These are phyloP conservation scores for Lactarius sp. DNA, from an alignment of 768 basidiomycete species.

Conservation along the genomic window DNA sequence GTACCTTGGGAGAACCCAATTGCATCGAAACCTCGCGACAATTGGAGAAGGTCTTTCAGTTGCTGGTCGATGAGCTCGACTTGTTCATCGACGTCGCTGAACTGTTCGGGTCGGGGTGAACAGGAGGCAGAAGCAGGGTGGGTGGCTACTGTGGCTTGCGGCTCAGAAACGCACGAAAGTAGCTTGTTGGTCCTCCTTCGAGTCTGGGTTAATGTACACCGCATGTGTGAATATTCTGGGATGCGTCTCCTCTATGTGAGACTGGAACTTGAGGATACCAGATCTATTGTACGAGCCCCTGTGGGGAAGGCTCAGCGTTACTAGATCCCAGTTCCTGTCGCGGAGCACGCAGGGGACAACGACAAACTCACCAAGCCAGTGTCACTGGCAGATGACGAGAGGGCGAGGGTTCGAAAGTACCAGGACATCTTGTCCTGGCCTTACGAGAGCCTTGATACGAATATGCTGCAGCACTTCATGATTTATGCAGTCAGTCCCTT, in stretches of 20 bases:
- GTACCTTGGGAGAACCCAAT: conserved; percentile 85
- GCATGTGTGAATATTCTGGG: too few species aligned
- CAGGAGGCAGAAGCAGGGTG: neutral
- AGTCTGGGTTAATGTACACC: conserved; percentile 60
- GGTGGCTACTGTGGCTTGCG: neutral
- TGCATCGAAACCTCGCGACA: conserved; percentile 72
- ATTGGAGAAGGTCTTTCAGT: conserved; percentile 56
- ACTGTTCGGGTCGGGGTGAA: conserved; percentile 42
- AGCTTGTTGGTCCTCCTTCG: conserved; percentile 60
- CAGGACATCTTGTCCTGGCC: conserved; percentile 17
- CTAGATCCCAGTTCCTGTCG: too few species aligned
- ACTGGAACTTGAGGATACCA: too few species aligned
- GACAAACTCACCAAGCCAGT: conserved; percentile 50
- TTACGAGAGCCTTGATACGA: neutral
- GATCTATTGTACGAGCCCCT: too few species aligned
- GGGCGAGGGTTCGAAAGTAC: conserved; percentile 37
- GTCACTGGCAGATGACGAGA: conserved; percentile 63
- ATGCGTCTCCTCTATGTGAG: too few species aligned
- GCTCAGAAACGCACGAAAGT: conserved; percentile 28
- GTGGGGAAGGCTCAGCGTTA: too few species aligned
- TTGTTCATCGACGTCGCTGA: conserved; percentile 73
- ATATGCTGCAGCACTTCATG: conserved; percentile 7
- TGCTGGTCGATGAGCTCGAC: conserved; percentile 60
- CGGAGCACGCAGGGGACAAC: too few species aligned
- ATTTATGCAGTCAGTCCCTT: too few species aligned